A percentile compares a stretch with the other conserved stretches of the same genome.
These are phyloP conservation scores for Stellera chamaejasme DNA, from an alignment of 345 rosid species.

Conservation along the genomic window DNA sequence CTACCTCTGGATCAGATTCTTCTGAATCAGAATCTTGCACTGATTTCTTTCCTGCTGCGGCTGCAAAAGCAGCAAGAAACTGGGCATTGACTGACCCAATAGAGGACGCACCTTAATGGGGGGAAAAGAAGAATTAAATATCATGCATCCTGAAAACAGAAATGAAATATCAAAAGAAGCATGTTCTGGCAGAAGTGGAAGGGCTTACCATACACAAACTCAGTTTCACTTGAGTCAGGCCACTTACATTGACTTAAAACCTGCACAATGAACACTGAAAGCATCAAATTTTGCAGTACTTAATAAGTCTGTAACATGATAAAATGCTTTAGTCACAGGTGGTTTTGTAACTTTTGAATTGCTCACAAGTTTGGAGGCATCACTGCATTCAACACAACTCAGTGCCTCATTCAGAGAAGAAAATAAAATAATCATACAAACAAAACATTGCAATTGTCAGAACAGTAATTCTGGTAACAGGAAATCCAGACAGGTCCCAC, in stretches of 20 bases:
- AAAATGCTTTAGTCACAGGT: constrained; percentile 3
- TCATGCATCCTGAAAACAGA: neutral
- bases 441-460: too few relatives aligned
- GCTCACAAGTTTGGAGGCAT: too few relatives aligned
- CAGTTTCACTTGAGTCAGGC: constrained; percentile 77
- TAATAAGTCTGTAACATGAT: constrained; percentile 1
- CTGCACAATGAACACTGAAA: constrained; percentile 18
- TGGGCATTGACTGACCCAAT: constrained; percentile 67
- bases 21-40: constrained; percentile 49
- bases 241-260: constrained; percentile 69
- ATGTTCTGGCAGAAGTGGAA: neutral
- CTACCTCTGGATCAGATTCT: constrained; percentile 97
- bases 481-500: too few relatives aligned
- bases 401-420: too few relatives aligned
- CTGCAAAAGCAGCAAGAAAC: constrained; percentile 73
- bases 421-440: too few relatives aligned
- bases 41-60: constrained; percentile 77
- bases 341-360: neutral
- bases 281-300: constrained; percentile 5
- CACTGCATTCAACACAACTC: too few relatives aligned
- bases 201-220: constrained; percentile 68
- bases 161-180: neutral
- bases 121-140: constrained; percentile 12
- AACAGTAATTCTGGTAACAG: too few relatives aligned
- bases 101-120: constrained; percentile 58